Percentiles rank a stretch among this genome's conserved stretches.
phyloP scores from a whole-genome alignment of 345 rosid species.

The Mercurialis annua region DNA sequence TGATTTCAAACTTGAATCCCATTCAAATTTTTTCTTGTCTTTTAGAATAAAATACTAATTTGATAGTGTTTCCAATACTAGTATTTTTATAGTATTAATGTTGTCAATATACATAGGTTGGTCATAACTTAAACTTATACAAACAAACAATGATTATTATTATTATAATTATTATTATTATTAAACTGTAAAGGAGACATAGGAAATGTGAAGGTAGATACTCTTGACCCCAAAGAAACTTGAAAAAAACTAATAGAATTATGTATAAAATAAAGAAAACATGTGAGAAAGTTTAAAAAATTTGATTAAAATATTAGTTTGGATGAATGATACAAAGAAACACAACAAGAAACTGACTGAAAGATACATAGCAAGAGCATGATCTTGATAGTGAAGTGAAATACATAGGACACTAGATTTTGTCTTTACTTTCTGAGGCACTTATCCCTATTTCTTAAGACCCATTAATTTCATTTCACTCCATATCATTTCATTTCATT shows the following conservation, averaged over 20 bases:
- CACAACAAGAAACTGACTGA: conserved; percentile 28
- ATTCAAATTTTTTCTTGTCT: too few relatives aligned
- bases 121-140: too few relatives aligned
- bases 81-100: too few relatives aligned
- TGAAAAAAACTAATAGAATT: neutral
- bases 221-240: neutral
- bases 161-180: too few relatives aligned
- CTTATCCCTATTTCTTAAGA: conserved; percentile 17
- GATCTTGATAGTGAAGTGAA: conserved; percentile 37
- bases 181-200: neutral
- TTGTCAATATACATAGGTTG: too few relatives aligned
- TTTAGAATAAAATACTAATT: too few relatives aligned
- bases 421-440: conserved; percentile 55
- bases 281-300: neutral
- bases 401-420: conserved; percentile 12
- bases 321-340: conserved; percentile 20
- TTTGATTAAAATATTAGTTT: conserved; percentile 25
- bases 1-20: too few relatives aligned
- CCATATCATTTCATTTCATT: conserved; percentile 4
- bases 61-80: too few relatives aligned
- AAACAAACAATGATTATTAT: too few relatives aligned
- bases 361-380: conserved; percentile 29
- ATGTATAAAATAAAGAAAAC: neutral
- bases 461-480: conserved; percentile 8
- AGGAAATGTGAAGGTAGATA: neutral